These are phyloP conservation scores for Hypoxylon sp. DNA, from an alignment of 2,329 filamentous ascomycete genomes.

Conservation along the genomic window DNA sequence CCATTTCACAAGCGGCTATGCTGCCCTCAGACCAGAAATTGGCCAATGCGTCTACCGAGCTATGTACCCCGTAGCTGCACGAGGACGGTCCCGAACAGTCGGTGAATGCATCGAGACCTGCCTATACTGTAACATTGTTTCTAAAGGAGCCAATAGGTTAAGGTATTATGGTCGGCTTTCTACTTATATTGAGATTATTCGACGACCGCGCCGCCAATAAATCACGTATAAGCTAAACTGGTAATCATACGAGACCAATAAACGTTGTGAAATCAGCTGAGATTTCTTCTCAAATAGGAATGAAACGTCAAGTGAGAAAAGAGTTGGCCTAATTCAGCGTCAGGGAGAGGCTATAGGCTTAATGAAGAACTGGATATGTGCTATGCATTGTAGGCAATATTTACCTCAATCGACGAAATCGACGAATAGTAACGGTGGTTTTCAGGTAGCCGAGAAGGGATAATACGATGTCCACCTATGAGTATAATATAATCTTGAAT, in stretches of 20 bases:
- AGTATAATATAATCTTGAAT: no score
- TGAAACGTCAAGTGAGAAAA: not conserved
- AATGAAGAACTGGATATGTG: conserved; percentile 1
- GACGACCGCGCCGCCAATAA: not conserved
- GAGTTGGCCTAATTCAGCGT: conserved; percentile 7
- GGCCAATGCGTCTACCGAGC: conserved; percentile 22
- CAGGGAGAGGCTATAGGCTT: not conserved
- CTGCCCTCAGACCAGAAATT: not conserved
- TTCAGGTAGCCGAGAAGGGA: not conserved
- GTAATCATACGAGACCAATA: conserved; percentile 24
- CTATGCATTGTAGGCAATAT: not conserved
- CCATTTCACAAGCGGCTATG: not conserved
- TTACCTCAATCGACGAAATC: conserved; percentile 1
- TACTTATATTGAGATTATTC: conserved; percentile 4
- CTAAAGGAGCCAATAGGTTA: conserved; percentile 12
- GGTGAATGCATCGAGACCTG: conserved; percentile 33
- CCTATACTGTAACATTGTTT: conserved; percentile 10
- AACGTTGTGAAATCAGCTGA: conserved; percentile 5
- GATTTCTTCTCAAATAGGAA: conserved; percentile 4
- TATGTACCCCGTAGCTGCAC: conserved; percentile 37
- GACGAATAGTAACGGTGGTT: not conserved
- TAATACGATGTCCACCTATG: not conserved
- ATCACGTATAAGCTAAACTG: not conserved
- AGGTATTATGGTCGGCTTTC: conserved; percentile 8
- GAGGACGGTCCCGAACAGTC: conserved; percentile 39